These are phyloP conservation scores for Penicillium flavigenum DNA, from an alignment of 495 filamentous ascomycete genomes.

Conservation along the genomic window DNA sequence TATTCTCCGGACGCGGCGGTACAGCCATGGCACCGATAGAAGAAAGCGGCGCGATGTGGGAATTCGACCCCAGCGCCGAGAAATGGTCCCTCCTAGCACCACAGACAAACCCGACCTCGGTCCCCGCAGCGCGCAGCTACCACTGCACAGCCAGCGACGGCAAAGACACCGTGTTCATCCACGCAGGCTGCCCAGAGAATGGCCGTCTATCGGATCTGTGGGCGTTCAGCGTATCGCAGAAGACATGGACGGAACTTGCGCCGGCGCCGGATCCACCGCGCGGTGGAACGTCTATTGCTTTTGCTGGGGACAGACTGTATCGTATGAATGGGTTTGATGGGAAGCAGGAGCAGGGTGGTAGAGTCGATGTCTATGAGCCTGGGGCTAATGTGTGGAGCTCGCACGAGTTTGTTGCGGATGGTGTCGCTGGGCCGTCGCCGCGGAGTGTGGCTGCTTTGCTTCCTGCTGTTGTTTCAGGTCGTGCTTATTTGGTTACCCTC, in stretches of 20 bases:
- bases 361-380: conserved; percentile 56
- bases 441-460: conserved; percentile 51
- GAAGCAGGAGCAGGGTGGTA: conserved; percentile 59
- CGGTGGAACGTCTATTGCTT: conserved; percentile 62
- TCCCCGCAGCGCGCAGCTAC: conserved; percentile 49
- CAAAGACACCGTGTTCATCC: conserved; percentile 60
- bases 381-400: conserved; percentile 44
- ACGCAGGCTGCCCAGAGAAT: conserved; percentile 65
- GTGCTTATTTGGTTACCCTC: conserved; percentile 60
- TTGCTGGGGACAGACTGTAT: conserved; percentile 57
- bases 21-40: conserved; percentile 53
- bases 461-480: conserved; percentile 49
- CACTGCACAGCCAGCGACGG: conserved; percentile 48
- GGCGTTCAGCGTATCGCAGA: conserved; percentile 61
- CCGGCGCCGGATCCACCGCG: conserved; percentile 59
- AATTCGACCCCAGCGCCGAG: conserved; percentile 34
- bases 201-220: conserved; percentile 65
- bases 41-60: conserved; percentile 52
- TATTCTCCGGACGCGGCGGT: conserved; percentile 59
- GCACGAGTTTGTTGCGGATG: conserved; percentile 47
- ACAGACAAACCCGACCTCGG: conserved; percentile 7
- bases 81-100: conserved; percentile 34
- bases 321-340: conserved; percentile 76
- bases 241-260: conserved; percentile 61
- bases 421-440: conserved; percentile 26